Base-by-base conservation (phyloP, 768 basidiomycete species). In the Lactifluus hygrophoroides region DNA sequence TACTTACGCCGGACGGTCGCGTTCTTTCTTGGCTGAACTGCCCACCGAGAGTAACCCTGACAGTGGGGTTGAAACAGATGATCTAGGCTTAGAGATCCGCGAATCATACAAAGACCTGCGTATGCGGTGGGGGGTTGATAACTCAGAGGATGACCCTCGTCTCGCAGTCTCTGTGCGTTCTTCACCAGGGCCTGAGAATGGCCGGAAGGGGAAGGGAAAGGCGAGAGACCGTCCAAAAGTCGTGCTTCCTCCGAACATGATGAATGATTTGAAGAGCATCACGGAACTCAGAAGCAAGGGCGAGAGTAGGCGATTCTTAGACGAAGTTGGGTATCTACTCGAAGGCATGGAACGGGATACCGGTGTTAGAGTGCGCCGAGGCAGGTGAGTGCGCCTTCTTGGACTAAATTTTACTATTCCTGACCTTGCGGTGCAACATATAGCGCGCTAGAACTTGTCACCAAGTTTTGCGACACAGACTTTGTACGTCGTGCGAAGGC, bases 261-360 rank as follows among this genome's bases (percentile, higher is more conserved):
- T 82, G 75, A 87, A 88, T 62, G 84, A 86, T 34, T 66, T 88
- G 49, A 86, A 86, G 70, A 89, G 86, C 58, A 88, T 91, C 44
- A 86, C 87, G 0, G 90, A 92, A 62, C 74, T 92, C 38, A 73
- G 89, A 56, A 86, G 80, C 66, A 88, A 88, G 68, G 90, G 90
- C 13, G 88, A 92, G 71, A 84, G 77, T 54, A 76, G 90, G 61
- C 75, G 88, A 16, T 92, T 92, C 66, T 69, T 90, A 43, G 90
- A 93, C 60, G 90, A 91, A 65, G 80, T 90, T 3, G 90, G 90
- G 0, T 93, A 91, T 70, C 71, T 92, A 5, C 86, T 91, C 60
- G 90, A 93, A 69, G 88, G 90, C 0, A 77, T 92, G 70, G 80
- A 82, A 27, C 64, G 69, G 10, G 73, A 74, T 16, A 78, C 76